Conservation (phyloP, 225 moss, liverwort and hornwort genomes). For the Marchantia paleacea region DNA sequence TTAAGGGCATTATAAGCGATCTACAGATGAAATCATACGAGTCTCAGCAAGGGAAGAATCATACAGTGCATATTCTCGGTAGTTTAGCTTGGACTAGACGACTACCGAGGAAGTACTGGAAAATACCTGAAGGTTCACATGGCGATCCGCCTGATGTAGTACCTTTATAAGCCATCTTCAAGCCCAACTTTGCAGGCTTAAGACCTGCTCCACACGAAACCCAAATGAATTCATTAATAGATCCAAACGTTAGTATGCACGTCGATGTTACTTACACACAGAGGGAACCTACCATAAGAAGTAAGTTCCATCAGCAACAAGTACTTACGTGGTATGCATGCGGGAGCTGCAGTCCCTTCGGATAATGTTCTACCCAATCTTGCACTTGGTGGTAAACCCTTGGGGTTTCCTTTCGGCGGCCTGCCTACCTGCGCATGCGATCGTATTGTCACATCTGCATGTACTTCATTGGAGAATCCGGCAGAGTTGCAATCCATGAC, state of each 20-base stretch:
- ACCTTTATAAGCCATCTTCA: conserved; percentile 18
- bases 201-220: background rate
- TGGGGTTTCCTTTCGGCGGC: background rate
- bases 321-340: background rate
- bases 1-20: too few species aligned
- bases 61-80: background rate
- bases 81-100: too few species aligned
- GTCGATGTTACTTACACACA: too few species aligned
- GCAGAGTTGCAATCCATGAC: too few species aligned
- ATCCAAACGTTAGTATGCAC: too few species aligned
- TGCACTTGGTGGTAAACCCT: background rate
- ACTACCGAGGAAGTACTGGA: too few species aligned
- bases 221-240: too few species aligned
- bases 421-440: background rate
- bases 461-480: too few species aligned
- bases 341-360: background rate
- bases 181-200: conserved; percentile 8
- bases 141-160: background rate
- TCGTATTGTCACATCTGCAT: too few species aligned
- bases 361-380: background rate
- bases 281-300: background rate
- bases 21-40: background rate
- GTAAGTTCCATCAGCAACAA: background rate
- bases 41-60: background rate
- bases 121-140: conserved; percentile 4